phyloP scores from a whole-genome alignment of 2,329 filamentous ascomycete genomes.

The Cordyceps farinosa region DNA sequence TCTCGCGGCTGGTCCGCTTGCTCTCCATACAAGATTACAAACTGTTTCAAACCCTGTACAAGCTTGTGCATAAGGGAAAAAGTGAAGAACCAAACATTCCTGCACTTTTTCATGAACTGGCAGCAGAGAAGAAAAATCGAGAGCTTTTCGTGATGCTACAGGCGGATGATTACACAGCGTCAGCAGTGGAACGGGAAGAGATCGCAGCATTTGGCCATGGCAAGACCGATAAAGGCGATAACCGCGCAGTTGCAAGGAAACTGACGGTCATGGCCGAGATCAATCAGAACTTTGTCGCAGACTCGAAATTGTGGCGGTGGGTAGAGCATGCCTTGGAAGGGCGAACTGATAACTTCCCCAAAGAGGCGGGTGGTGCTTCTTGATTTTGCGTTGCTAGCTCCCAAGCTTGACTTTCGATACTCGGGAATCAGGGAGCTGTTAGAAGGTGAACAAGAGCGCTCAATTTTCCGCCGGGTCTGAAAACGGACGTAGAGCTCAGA shows the following conservation, averaged over 20 bases:
- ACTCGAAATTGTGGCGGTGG: constrained; percentile 7
- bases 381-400: too few relatives aligned
- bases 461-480: too few relatives aligned
- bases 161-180: constrained; percentile 18
- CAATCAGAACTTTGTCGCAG: background rate
- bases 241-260: constrained; percentile 6
- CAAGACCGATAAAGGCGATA: background rate
- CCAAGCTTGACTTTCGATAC: too few relatives aligned
- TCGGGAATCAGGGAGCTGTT: too few relatives aligned
- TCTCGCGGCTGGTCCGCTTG: constrained; percentile 20
- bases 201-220: background rate
- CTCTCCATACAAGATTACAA: constrained; percentile 22
- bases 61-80: constrained; percentile 13
- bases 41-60: constrained; percentile 19
- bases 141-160: constrained; percentile 17
- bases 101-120: constrained; percentile 19
- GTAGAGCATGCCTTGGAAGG: background rate
- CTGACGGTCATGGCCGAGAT: constrained; percentile 9
- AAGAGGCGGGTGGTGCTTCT: too few relatives aligned
- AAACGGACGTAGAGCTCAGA: too few relatives aligned
- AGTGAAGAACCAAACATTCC: constrained; percentile 8
- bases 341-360: too few relatives aligned
- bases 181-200: constrained; percentile 8
- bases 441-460: too few relatives aligned
- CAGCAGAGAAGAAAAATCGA: constrained; percentile 11